Evolutionary conservation across 2,329 filamentous ascomycete species (phyloP).

Genomic region (Gnomoniopsis smithogilvyi): DNA sequence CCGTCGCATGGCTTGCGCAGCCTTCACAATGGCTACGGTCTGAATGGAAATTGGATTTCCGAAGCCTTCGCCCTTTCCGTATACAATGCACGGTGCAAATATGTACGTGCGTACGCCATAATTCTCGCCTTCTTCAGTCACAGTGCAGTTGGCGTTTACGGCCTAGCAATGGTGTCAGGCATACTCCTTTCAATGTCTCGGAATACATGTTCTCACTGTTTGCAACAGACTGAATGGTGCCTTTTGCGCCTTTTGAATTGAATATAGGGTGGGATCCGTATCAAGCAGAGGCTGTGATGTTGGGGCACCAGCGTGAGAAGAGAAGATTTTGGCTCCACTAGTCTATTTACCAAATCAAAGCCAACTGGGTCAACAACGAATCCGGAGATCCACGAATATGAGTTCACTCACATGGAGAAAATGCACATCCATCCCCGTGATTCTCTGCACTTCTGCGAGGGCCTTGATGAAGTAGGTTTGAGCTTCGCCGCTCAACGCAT

Average conservation of each 20-base stretch:
- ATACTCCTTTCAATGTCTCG: too few species aligned
- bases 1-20: constrained; percentile 35
- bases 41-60: constrained; percentile 51
- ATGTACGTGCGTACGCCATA: constrained; percentile 46
- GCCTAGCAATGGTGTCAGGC: constrained; percentile 26
- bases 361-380: too few species aligned
- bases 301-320: constrained; percentile 40
- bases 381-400: too few species aligned
- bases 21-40: constrained; percentile 43
- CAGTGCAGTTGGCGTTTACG: constrained; percentile 35
- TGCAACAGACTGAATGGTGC: constrained; percentile 9
- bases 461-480: constrained; percentile 43
- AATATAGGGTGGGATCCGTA: constrained; percentile 38
- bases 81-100: constrained; percentile 53
- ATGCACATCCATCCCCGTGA: constrained; percentile 39
- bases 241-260: constrained; percentile 37
- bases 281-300: constrained; percentile 40
- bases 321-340: constrained; percentile 50
- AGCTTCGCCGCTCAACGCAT: constrained; percentile 29
- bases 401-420: constrained; percentile 38
- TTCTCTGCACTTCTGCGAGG: constrained; percentile 38
- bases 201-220: background rate
- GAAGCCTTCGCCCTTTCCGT: constrained; percentile 45
- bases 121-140: constrained; percentile 40
- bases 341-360: constrained; percentile 34